Percentiles rank a stretch among this genome's conserved stretches.
These are phyloP conservation scores for Drosera spatulata DNA, from an alignment of 179 eudicot genomes.

Conservation along the genomic window DNA sequence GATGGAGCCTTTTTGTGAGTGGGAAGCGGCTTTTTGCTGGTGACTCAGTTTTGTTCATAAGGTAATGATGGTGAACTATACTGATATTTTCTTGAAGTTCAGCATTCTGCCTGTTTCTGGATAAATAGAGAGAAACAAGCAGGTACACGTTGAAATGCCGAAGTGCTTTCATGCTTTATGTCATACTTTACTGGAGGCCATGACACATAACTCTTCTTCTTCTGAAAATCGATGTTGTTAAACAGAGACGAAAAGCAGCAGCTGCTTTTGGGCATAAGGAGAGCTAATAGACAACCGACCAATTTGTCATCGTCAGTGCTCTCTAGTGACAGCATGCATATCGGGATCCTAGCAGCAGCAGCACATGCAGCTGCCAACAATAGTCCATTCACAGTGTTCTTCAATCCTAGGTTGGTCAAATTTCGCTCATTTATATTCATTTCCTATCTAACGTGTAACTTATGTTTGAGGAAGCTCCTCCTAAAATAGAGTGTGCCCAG, in stretches of 20 bases:
- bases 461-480: too few relatives aligned
- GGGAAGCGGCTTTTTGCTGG: constrained; percentile 88
- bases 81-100: neutral
- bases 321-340: constrained; percentile 98
- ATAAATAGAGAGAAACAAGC: neutral
- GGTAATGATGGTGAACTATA: constrained; percentile 26
- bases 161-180: neutral
- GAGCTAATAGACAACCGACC: constrained; percentile 86
- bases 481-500: neutral
- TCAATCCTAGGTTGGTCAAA: constrained; percentile 65
- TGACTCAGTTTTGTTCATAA: constrained; percentile 85
- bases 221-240: constrained; percentile 3
- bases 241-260: constrained; percentile 87
- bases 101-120: neutral
- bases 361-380: constrained; percentile 97
- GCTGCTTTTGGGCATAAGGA: constrained; percentile 85
- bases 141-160: neutral
- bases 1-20: constrained; percentile 92
- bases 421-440: neutral
- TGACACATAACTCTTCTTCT: neutral
- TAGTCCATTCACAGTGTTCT: constrained; percentile 93
- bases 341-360: constrained; percentile 94
- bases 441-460: neutral
- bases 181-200: neutral
- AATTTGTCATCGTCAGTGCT: constrained; percentile 84